Conservation (phyloP, 192 early-diverging fungal species). For the Dimargaris verticillata region DNA sequence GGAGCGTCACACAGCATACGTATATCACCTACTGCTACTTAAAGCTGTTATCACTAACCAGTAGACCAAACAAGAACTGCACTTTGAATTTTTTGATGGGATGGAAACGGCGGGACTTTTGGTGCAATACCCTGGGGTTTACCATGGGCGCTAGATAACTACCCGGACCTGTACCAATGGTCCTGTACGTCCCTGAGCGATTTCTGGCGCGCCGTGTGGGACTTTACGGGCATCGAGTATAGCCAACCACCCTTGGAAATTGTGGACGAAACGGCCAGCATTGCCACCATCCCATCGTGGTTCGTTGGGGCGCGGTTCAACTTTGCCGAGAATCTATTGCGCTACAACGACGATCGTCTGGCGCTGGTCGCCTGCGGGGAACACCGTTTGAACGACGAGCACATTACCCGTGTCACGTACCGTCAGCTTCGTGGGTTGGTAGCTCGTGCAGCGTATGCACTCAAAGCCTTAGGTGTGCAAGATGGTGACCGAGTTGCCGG, state of each 20-base stretch:
- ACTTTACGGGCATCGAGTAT: conserved; percentile 30
- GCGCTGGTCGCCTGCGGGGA: conserved; percentile 20
- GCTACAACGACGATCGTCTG: conserved; percentile 26
- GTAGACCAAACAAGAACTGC: neutral
- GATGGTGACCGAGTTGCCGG: conserved; percentile 76
- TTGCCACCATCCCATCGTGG: conserved; percentile 85
- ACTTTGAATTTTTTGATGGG: conserved; percentile 10
- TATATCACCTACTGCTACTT: neutral
- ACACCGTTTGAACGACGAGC: neutral
- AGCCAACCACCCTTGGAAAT: conserved; percentile 24
- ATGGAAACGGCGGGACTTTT: too few relatives aligned
- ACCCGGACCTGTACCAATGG: conserved; percentile 71
- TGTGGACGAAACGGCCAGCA: conserved; percentile 49
- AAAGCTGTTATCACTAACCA: neutral
- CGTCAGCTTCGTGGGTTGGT: conserved; percentile 50
- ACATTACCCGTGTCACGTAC: conserved; percentile 39
- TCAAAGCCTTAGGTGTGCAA: conserved; percentile 50
- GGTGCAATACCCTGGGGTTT: too few relatives aligned
- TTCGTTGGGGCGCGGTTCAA: conserved; percentile 72
- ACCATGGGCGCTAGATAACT: too few relatives aligned
- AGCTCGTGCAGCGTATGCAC: conserved; percentile 46
- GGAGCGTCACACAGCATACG: neutral
- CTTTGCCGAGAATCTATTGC: conserved; percentile 80
- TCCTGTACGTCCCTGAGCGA: conserved; percentile 51
- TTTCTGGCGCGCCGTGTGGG: conserved; percentile 85